Evolutionary conservation across 1,284 basidiomycete species (phyloP), one percentile per base, ranked within the genome.

Genomic region (Porogramme epimiltina): DNA sequence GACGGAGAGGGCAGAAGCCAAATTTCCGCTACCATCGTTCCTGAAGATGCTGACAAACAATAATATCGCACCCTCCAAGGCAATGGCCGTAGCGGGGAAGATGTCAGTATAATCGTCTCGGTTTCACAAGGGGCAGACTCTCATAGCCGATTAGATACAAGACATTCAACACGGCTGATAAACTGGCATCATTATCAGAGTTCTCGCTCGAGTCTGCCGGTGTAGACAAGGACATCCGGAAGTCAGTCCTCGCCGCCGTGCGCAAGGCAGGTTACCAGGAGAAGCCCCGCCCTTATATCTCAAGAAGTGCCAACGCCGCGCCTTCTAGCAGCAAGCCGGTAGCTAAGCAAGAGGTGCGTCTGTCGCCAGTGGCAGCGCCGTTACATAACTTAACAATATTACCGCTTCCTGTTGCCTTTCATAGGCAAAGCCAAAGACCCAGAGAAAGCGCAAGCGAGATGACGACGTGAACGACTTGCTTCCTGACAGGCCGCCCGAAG

Each of bases 11-110:
- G 43, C 54, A 5, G 34, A 57, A 4, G 43, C 58, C n/a, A 87
- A 84, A 54, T 73, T 94, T 9, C 69, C 86, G 18, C 66, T 95
- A 4, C 86, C 86, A 13, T 76, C 77, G 23, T 95, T 91, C 70
- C 73, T 95, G 13, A 88, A 91, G 67, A 61, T 89, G 11, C 72
- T 94, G 11, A 84, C 87, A 2, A 73, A 69, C 40, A 80, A 82
- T 54, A 78, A 79, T 54, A 73, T 93, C 1, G 73, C 87, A 2
- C 80, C 91, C 63, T 67, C 80, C 40, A 85, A 86, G 53, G 91
- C 92, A 1, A 95, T 96, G 81, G 69, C 73, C 3, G 70, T 91
- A 28, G 84, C 92, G 38, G 80, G 81, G 41, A 92, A 91, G 76
- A 80, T 93, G 91, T 94, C 49, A 60, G 83, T 44, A 19, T 9